Evolutionary conservation across 106 monocot species (phyloP), one percentile per base, ranked within the genome.

Genomic region (Gastrodia elata): DNA sequence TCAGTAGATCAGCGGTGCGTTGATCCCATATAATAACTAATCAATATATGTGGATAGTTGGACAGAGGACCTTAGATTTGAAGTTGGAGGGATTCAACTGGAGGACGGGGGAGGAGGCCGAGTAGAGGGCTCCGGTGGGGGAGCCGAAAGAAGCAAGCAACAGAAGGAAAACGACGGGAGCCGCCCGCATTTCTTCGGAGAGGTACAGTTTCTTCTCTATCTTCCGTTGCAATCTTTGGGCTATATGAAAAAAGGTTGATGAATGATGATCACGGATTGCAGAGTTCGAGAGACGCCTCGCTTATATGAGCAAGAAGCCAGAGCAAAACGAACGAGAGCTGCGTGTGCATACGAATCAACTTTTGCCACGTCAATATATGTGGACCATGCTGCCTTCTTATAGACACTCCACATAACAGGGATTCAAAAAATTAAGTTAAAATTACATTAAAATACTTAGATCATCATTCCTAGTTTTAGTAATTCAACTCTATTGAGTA

Each of bases 51-150:
- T n/a, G n/a, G 48, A 34, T 28, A 69, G 74, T 64, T 44, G 32
- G 70, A 65, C 25, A 36, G 25, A 18, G 39, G 24, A 91, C 97
- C 91, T 98, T 98, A 56, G 92, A 97, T 83, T 93, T 98, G 91
- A 98, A 98, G 73, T 98, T 98, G 74, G 88, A 80, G 39, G 97
- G 93, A 24, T 75, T 90, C 74, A 98, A 80, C 59, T 98, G 93
- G 69, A 98, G 58, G 43, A 98, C 97, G 28, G 97, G 90, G 34
- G 97, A 98, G 15, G 88, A 88, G 59, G 97, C 68, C 14, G 93
- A 85, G 80, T 98, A 98, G 41, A 98, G 88, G 13, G 97, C 93
- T 15, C 33, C 71, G 4, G 79, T 77, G 2, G 83, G 74, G 25
- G 78, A 26, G 39, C 69, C 40, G 38, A 69, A 69, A 35, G n/a